Evolutionary conservation across 257 asterid genomes (phyloP).

Genomic region (Craterostigma plantagineum): DNA sequence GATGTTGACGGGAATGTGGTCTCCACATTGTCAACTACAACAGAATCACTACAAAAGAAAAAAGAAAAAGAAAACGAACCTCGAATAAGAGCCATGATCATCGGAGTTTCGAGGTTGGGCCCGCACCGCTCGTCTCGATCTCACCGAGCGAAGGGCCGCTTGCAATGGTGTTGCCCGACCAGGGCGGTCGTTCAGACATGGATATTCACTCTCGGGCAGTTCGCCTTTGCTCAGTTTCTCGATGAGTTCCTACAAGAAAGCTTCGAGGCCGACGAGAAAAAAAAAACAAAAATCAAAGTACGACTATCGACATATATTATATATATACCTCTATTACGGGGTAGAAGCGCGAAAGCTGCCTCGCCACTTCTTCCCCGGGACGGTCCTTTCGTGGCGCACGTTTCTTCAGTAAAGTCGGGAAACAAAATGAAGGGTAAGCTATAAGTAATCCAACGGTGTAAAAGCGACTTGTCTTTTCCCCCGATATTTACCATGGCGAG

Average conservation of each 20-base stretch:
- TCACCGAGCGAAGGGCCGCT: slow-evolving; percentile 77
- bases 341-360: slow-evolving; percentile 94
- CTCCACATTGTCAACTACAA: too few relatives aligned
- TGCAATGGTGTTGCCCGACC: slow-evolving; percentile 44
- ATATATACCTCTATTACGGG: slow-evolving; percentile 96
- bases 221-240: slow-evolving; percentile 79
- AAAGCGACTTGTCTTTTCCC: slow-evolving; percentile 7
- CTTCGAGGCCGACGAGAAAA: neutral
- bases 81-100: slow-evolving; percentile 83
- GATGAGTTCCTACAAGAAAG: slow-evolving; percentile 53
- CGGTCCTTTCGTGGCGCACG: slow-evolving; percentile 85
- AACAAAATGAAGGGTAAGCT: neutral
- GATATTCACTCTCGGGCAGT: slow-evolving; percentile 70
- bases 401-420: slow-evolving; percentile 44
- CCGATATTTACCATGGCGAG: slow-evolving; percentile 58
- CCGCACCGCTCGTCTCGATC: slow-evolving; percentile 95
- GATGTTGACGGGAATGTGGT: too few relatives aligned
- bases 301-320: neutral
- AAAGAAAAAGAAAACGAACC: slow-evolving; percentile 27
- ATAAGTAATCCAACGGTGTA: too few relatives aligned
- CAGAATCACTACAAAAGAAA: too few relatives aligned
- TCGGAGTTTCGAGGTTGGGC: slow-evolving; percentile 93
- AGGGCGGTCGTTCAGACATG: slow-evolving; percentile 95
- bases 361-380: slow-evolving; percentile 47
- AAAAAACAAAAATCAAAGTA: neutral